Base-by-base conservation (phyloP, 495 filamentous ascomycete species). In the Alectoria sarmentosa region DNA sequence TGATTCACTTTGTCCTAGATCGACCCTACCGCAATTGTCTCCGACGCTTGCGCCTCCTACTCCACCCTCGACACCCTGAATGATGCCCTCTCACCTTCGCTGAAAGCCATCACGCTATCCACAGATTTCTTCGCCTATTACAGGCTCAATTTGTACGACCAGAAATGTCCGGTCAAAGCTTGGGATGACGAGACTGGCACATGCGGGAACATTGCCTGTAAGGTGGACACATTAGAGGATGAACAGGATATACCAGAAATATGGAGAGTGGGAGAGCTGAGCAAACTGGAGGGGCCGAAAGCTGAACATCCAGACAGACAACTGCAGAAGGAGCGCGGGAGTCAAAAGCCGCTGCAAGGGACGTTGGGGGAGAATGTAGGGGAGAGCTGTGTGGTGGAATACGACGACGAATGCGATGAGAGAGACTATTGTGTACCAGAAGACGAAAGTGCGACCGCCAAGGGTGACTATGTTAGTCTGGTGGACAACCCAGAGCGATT, bases 111-210 rank as follows among this genome's bases (percentile, higher is more conserved):
- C 48, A 94, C 90, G 1, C 84, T 85, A 73, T 86, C 88, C 58
- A 95, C 93, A 70, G 94, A 98, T 74, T 98, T 96, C 81, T 98
- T 98, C 75, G 89, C 92, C 62, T 91, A 98, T 73, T 98, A 98
- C 76, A 89, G 94, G 34, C 78, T 98, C 28, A 97, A 97, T 74
- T 84, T 98, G n/a, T 98, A 90, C 73, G 88, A 95, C 71, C 94
- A 92, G 76, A 85, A 83, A 77, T 98, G 94, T 74, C 94, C 94
- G 0, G 98, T 98, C 73, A 58, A 39, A 34, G 69, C 69, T 26
- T 98, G 94, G 94, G 84, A 84, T 69, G 94, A 98, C 72, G 86
- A 91, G 58, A 90, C 88, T 78, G 89, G 89, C 75, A 91, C 96
- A 83, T 98, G 94, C 75, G 94, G 92, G 58, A 98, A 98, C 75